Evolutionary conservation across 2,329 filamentous ascomycete species (phyloP).

Genomic region (Penicillium thymicola): DNA sequence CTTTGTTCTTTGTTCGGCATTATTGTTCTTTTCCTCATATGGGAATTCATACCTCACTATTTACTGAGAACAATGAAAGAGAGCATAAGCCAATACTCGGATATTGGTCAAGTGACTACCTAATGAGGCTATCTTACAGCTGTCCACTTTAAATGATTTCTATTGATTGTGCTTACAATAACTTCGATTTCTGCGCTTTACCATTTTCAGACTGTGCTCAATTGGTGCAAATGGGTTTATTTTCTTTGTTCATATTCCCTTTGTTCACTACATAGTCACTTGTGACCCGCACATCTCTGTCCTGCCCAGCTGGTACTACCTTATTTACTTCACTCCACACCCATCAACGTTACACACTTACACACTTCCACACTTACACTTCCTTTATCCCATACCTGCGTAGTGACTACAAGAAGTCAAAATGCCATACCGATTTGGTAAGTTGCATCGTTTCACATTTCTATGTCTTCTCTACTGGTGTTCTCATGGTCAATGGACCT

Average conservation of each 20-base stretch:
- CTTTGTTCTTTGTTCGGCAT: background rate
- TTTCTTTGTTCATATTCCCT: background rate
- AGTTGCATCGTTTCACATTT: slow-evolving; percentile 5
- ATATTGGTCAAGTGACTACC: background rate
- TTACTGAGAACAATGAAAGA: background rate
- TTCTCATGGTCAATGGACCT: background rate
- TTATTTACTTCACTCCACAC: background rate
- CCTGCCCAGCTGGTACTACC: background rate
- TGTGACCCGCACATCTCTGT: background rate
- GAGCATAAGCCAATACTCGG: background rate
- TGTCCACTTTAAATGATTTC: background rate
- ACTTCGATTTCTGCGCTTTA: background rate
- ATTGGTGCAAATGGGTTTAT: too few species aligned
- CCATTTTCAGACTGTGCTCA: background rate
- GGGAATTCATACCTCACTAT: background rate
- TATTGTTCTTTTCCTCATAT: background rate
- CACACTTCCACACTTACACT: background rate
- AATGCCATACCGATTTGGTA: slow-evolving; percentile 28
- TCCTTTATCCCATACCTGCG: background rate
- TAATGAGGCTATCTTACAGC: too few species aligned
- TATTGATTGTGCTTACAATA: background rate
- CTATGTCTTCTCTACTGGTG: background rate
- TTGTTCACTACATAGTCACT: background rate
- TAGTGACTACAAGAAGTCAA: background rate
- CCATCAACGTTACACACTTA: background rate